phyloP scores from a whole-genome alignment of 768 basidiomycete genomes.

The Arthromyces matolae region DNA sequence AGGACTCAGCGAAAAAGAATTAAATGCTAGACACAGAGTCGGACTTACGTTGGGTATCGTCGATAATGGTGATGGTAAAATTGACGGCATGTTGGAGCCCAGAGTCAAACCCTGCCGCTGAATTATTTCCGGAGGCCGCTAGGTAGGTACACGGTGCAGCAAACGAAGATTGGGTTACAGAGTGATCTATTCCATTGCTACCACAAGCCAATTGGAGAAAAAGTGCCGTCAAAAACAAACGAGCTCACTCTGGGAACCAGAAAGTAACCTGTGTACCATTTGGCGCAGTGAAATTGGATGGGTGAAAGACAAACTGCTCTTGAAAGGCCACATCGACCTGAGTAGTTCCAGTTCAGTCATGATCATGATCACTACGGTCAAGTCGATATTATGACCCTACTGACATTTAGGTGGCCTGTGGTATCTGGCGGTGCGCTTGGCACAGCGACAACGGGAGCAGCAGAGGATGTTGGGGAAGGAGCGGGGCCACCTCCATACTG shows the following conservation, averaged over 20 bases:
- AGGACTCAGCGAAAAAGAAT: background rate
- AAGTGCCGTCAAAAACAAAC: conserved; percentile 32
- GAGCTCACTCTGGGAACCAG: too few relatives aligned
- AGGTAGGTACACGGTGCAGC: conserved; percentile 49
- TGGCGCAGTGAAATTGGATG: conserved; percentile 42
- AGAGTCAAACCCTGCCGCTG: conserved; percentile 54
- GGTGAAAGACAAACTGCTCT: conserved; percentile 39
- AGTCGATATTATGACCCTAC: conserved; percentile 12
- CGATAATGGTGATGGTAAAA: conserved; percentile 47
- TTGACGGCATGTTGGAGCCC: conserved; percentile 36
- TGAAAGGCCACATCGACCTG: conserved; percentile 44
- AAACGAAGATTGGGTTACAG: conserved; percentile 57
- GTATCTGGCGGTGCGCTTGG: conserved; percentile 40
- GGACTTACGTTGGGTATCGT: conserved; percentile 44
- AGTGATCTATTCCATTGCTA: conserved; percentile 40
- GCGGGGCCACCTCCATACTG: conserved; percentile 32
- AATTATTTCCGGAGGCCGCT: conserved; percentile 29
- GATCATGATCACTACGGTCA: too few relatives aligned
- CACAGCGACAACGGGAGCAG: conserved; percentile 25
- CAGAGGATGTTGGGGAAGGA: conserved; percentile 18
- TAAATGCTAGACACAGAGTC: background rate
- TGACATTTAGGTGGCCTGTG: conserved; percentile 33
- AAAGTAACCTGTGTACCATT: conserved; percentile 53
- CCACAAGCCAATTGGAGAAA: conserved; percentile 18
- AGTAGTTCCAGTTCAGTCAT: conserved; percentile 1